Conservation (phyloP, 2,329 filamentous ascomycete species). For the Microdochium nivale region DNA sequence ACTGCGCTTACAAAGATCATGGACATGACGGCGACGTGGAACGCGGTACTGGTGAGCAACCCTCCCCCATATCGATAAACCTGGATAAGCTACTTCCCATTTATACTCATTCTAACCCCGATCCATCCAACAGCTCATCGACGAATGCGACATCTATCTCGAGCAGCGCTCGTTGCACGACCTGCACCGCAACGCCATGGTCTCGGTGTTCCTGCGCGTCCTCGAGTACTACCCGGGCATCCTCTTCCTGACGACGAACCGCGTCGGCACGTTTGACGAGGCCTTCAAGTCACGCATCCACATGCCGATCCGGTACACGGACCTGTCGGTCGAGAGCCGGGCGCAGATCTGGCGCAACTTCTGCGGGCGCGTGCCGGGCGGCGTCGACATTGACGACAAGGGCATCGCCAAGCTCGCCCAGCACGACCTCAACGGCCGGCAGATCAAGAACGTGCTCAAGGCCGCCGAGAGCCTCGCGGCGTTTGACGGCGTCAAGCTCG, state of each 20-base stretch:
- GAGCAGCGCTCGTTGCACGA: slow-evolving; percentile 22
- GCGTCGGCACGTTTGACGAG: slow-evolving; percentile 11
- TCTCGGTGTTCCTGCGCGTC: slow-evolving; percentile 13
- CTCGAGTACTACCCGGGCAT: slow-evolving; percentile 15
- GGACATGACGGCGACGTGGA: slow-evolving; percentile 31
- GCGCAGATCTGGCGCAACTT: slow-evolving; percentile 17
- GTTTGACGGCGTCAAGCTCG: slow-evolving; percentile 17
- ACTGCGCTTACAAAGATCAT: slow-evolving; percentile 17
- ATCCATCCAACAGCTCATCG: too few species aligned
- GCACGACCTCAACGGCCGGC: slow-evolving; percentile 19
- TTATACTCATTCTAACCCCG: too few species aligned
- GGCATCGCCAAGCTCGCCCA: slow-evolving; percentile 10
- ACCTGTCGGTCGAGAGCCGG: slow-evolving; percentile 9
- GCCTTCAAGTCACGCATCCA: slow-evolving; percentile 16
- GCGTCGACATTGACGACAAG: slow-evolving; percentile 8
- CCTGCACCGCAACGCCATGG: slow-evolving; percentile 11
- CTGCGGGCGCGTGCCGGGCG: slow-evolving; percentile 13
- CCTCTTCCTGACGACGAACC: slow-evolving; percentile 14
- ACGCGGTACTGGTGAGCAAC: slow-evolving; percentile 22
- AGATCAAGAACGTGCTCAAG: slow-evolving; percentile 23
- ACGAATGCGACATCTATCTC: slow-evolving; percentile 23
- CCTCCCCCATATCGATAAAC: too few species aligned
- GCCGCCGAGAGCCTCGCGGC: slow-evolving; percentile 21
- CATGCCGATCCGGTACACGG: slow-evolving; percentile 12
- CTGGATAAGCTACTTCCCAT: too few species aligned